These are phyloP conservation scores for Hyphopichia pseudoburtonii DNA, from an alignment of 1,139 yeast species.

Conservation along the genomic window DNA sequence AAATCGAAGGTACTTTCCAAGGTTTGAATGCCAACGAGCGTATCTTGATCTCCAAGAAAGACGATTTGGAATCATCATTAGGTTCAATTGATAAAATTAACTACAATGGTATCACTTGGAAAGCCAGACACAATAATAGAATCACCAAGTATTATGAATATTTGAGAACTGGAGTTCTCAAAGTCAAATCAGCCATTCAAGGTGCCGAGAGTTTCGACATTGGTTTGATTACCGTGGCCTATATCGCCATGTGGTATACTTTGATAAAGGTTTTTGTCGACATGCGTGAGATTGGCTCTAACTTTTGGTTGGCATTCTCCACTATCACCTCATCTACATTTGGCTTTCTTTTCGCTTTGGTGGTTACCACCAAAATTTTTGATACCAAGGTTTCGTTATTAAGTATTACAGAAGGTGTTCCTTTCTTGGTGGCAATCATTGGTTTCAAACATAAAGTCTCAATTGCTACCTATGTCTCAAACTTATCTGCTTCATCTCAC, in stretches of 20 bases:
- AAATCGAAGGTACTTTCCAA: slow-evolving; percentile 28
- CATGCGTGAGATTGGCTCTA: slow-evolving; percentile 80
- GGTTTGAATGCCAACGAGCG: slow-evolving; percentile 39
- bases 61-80: slow-evolving; percentile 33
- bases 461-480: slow-evolving; percentile 65
- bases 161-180: slow-evolving; percentile 43
- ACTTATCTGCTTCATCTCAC: slow-evolving; percentile 34
- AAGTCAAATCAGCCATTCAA: slow-evolving; percentile 53
- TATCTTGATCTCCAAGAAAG: slow-evolving; percentile 41
- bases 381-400: slow-evolving; percentile 64
- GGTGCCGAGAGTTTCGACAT: slow-evolving; percentile 90
- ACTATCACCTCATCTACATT: slow-evolving; percentile 79
- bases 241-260: slow-evolving; percentile 88
- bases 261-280: slow-evolving; percentile 74
- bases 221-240: slow-evolving; percentile 76
- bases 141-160: slow-evolving; percentile 67
- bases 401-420: slow-evolving; percentile 87
- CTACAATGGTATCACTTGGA: slow-evolving; percentile 55
- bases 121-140: slow-evolving; percentile 63
- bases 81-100: slow-evolving; percentile 29
- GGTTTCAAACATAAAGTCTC: slow-evolving; percentile 89
- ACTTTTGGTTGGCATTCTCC: slow-evolving; percentile 85
- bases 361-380: slow-evolving; percentile 59
- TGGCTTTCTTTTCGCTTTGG: slow-evolving; percentile 82
- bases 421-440: slow-evolving; percentile 87